phyloP scores from a whole-genome alignment of 1,284 basidiomycete genomes.

The Veloboletus limbatus region DNA sequence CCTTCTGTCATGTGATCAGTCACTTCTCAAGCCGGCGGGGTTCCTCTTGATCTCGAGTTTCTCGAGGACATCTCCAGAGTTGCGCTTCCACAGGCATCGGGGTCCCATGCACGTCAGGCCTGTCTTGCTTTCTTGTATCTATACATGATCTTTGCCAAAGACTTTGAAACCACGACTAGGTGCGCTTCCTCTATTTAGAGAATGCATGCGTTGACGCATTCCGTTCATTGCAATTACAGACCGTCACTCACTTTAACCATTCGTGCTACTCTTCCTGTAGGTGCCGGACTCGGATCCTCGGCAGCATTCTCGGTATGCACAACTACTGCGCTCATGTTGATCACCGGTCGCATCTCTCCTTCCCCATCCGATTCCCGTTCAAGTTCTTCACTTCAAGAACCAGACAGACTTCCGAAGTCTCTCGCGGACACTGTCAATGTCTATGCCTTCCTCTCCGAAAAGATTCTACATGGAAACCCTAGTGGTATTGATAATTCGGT shows the following conservation, averaged over 20 bases:
- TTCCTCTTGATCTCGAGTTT: conserved; percentile 68
- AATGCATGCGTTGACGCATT: too few species aligned
- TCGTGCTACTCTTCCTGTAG: too few species aligned
- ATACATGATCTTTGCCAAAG: too few species aligned
- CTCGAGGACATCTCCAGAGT: conserved; percentile 63
- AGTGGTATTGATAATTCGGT: conserved; percentile 98
- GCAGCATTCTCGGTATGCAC: conserved; percentile 92
- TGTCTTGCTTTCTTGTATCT: conserved; percentile 89
- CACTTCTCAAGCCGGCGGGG: conserved; percentile 38
- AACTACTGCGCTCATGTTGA: conserved; percentile 79
- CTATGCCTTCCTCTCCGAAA: conserved; percentile 95
- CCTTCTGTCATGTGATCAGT: conserved; percentile 31
- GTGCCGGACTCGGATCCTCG: conserved; percentile 97
- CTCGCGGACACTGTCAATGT: conserved; percentile 80
- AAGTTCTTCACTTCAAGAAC: conserved; percentile 19
- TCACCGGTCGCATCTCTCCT: conserved; percentile 57
- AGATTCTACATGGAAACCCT: conserved; percentile 96
- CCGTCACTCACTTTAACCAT: too few species aligned
- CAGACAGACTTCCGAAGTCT: conserved; percentile 36
- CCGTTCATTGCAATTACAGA: too few species aligned
- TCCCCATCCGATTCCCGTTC: conserved; percentile 25
- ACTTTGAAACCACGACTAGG: too few species aligned
- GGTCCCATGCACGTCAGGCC: conserved; percentile 61
- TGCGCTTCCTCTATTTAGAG: too few species aligned
- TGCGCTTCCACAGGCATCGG: conserved; percentile 45